Conservation (phyloP, 768 basidiomycete species). For the Pisolithus tinctorius region DNA sequence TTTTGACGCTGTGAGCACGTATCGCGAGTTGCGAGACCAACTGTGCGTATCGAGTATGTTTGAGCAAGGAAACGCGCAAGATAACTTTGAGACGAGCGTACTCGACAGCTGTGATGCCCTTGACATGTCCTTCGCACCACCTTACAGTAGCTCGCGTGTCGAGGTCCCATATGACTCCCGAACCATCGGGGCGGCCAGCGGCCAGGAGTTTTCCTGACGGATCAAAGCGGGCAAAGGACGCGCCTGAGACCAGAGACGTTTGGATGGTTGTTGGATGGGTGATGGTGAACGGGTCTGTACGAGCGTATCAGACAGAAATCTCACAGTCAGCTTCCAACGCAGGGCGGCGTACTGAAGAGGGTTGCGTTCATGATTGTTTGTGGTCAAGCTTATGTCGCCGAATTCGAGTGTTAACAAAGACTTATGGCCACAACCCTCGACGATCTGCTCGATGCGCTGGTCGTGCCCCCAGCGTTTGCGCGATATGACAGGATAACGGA, state of each 20-base stretch:
- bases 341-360: conserved; percentile 22
- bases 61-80: background rate
- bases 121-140: conserved; percentile 87
- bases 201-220: conserved; percentile 83
- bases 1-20: conserved; percentile 82
- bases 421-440: conserved; percentile 10
- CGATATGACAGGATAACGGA: conserved; percentile 37
- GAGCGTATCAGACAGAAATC: background rate
- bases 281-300: conserved; percentile 64
- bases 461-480: conserved; percentile 41
- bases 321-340: conserved; percentile 1
- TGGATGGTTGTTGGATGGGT: conserved; percentile 85
- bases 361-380: conserved; percentile 24
- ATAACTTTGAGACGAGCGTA: conserved; percentile 37
- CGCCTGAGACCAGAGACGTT: conserved; percentile 74
- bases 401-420: background rate
- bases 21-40: conserved; percentile 95
- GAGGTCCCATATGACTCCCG: conserved; percentile 85
- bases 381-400: background rate
- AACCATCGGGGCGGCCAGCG: conserved; percentile 73
- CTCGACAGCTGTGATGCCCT: conserved; percentile 81
- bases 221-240: conserved; percentile 79
- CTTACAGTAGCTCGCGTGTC: conserved; percentile 80
- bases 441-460: conserved; percentile 24
- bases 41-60: conserved; percentile 34